Percentiles rank a stretch among this genome's conserved stretches.
Evolutionary conservation across 1,284 basidiomycete species (phyloP).

Genomic region (Cryptococcus hybrid): DNA sequence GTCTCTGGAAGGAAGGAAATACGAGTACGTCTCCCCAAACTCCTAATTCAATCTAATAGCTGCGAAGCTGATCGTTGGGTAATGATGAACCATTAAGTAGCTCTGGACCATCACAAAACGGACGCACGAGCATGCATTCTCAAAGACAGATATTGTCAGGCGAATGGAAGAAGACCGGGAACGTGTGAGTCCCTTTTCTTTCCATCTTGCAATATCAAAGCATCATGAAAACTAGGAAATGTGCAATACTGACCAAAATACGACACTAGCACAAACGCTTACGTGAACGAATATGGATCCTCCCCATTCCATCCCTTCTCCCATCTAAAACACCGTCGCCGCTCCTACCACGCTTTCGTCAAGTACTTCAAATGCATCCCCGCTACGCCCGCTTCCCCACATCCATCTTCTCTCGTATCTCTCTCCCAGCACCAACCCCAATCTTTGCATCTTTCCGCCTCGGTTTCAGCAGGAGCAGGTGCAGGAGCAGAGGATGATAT

Average conservation of each 20-base stretch:
- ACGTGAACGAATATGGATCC: slow-evolving; percentile 89
- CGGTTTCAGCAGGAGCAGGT: not conserved
- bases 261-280: slow-evolving; percentile 73
- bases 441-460: no score
- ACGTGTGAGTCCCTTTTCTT: slow-evolving; percentile 52
- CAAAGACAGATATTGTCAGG: slow-evolving; percentile 70
- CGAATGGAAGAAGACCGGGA: slow-evolving; percentile 95
- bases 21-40: slow-evolving; percentile 22
- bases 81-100: not conserved
- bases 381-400: slow-evolving; percentile 33
- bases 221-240: not conserved
- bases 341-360: slow-evolving; percentile 17
- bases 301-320: slow-evolving; percentile 51
- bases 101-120: slow-evolving; percentile 16
- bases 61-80: not conserved
- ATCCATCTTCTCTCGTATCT: not conserved
- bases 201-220: not conserved
- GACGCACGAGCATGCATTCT: slow-evolving; percentile 49
- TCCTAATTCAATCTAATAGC: not conserved
- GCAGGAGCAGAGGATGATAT: not conserved
- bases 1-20: slow-evolving; percentile 38
- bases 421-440: no score
- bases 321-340: slow-evolving; percentile 6
- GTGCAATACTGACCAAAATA: no score
- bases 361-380: slow-evolving; percentile 9